Evolutionary conservation across 768 basidiomycete genomes (phyloP).

Genomic region (Leccinellum luteum): DNA sequence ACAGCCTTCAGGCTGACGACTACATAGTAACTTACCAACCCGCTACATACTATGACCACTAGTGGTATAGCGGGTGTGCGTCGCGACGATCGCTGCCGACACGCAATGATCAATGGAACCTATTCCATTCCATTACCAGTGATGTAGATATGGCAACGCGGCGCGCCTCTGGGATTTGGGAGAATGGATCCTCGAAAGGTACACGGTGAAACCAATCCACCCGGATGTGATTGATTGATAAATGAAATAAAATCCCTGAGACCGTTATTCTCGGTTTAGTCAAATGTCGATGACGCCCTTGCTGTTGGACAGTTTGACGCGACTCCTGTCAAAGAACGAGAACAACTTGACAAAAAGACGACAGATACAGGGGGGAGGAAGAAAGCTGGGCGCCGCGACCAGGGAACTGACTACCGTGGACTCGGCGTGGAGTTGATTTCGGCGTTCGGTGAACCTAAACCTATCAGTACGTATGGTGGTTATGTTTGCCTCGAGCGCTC

Average conservation of each 20-base stretch:
- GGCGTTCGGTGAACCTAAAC: not conserved
- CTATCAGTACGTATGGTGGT: not conserved
- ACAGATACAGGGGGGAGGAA: not conserved
- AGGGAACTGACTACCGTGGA: not conserved
- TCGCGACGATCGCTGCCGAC: not conserved
- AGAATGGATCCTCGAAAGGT: not conserved
- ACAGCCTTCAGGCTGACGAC: too few species aligned
- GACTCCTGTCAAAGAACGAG: not conserved
- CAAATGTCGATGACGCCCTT: not conserved
- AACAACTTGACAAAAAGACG: not conserved
- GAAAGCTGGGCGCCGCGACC: not conserved
- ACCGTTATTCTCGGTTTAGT: not conserved
- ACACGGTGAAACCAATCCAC: not conserved
- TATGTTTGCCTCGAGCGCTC: not conserved
- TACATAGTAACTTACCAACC: not conserved
- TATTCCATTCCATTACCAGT: too few species aligned
- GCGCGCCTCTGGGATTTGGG: too few species aligned
- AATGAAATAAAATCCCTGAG: not conserved
- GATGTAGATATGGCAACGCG: too few species aligned
- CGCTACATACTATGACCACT: not conserved
- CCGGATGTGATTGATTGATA: not conserved
- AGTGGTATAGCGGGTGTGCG: not conserved
- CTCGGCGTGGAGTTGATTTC: not conserved
- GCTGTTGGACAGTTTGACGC: not conserved
- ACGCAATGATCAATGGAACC: too few species aligned